phyloP scores from a whole-genome alignment of 371 early-diverging fungal genomes.

The Mucor velutinosus region DNA sequence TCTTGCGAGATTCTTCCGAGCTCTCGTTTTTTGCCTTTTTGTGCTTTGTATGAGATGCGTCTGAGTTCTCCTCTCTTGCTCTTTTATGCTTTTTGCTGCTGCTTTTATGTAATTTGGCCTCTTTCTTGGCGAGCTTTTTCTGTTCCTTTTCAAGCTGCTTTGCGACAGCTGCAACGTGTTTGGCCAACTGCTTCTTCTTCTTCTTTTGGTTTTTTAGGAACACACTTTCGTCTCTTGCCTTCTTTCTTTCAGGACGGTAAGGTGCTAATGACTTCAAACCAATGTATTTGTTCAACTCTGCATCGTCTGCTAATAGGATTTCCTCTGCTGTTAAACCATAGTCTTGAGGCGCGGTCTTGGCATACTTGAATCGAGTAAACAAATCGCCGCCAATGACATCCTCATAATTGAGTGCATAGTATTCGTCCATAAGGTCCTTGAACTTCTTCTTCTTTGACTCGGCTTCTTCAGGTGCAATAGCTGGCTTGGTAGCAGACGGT shows the following conservation, averaged over 20 bases:
- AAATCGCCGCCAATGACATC: conserved; percentile 90
- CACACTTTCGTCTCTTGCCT: neutral
- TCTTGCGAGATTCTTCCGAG: neutral
- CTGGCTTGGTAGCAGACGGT: neutral
- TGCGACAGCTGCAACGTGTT: conserved; percentile 12
- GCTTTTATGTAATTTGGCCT: neutral
- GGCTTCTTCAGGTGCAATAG: neutral
- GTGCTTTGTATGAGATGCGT: neutral
- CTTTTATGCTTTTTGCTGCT: neutral
- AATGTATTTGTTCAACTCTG: conserved; percentile 81
- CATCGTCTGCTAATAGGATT: conserved; percentile 89
- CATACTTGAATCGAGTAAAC: conserved; percentile 91
- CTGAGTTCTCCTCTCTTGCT: neutral
- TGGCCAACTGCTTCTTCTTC: conserved; percentile 19
- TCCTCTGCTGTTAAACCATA: conserved; percentile 84
- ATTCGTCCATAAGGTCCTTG: conserved; percentile 81
- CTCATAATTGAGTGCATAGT: conserved; percentile 91
- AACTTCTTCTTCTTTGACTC: conserved; percentile 30
- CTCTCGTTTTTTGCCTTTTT: neutral
- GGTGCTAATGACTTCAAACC: conserved; percentile 90
- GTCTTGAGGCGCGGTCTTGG: conserved; percentile 69
- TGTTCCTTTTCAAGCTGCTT: conserved; percentile 6
- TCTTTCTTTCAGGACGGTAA: conserved; percentile 16
- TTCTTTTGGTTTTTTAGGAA: conserved; percentile 11
- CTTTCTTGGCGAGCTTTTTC: neutral